Percentiles rank a stretch among this genome's conserved stretches.
phyloP scores from a whole-genome alignment of 2,329 filamentous ascomycete genomes.

The Calonectria honghensis region DNA sequence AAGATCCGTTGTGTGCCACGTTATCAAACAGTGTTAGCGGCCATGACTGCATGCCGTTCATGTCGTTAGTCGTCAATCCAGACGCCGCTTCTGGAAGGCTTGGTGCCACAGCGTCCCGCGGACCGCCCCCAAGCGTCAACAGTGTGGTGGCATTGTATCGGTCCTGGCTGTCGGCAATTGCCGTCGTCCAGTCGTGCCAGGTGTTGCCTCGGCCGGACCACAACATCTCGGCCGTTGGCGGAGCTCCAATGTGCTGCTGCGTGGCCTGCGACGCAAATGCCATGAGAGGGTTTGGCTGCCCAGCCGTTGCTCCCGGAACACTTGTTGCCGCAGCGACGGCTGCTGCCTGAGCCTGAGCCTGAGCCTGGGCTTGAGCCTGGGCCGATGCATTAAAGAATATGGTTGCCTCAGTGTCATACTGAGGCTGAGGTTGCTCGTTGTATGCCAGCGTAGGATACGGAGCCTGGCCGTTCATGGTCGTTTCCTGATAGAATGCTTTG shows the following conservation, averaged over 20 bases:
- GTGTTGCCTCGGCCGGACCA: conserved; percentile 64
- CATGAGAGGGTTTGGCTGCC: conserved; percentile 61
- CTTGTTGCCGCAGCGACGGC: conserved; percentile 49
- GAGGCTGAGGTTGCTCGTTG: conserved; percentile 52
- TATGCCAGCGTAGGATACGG: conserved; percentile 59
- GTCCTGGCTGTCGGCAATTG: conserved; percentile 70
- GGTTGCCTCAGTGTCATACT: conserved; percentile 54
- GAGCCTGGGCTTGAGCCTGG: conserved; percentile 40
- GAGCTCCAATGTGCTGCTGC: conserved; percentile 58
- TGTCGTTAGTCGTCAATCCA: conserved; percentile 50
- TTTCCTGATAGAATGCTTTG: conserved; percentile 58
- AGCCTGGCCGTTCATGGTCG: conserved; percentile 52
- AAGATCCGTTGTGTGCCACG: conserved; percentile 51
- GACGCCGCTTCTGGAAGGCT: conserved; percentile 45
- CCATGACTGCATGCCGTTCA: conserved; percentile 58
- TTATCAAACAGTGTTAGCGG: conserved; percentile 59
- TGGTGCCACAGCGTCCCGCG: conserved; percentile 46
- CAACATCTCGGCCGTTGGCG: conserved; percentile 56
- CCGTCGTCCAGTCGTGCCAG: conserved; percentile 74
- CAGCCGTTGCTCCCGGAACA: conserved; percentile 48
- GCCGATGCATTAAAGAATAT: conserved; percentile 56
- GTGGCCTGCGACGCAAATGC: conserved; percentile 63
- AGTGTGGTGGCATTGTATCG: conserved; percentile 70
- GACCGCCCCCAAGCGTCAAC: conserved; percentile 65
- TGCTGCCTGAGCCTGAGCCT: conserved; percentile 26